Evolutionary conservation across 2,329 filamentous ascomycete species (phyloP).

Genomic region (Cryphonectria naterciae): DNA sequence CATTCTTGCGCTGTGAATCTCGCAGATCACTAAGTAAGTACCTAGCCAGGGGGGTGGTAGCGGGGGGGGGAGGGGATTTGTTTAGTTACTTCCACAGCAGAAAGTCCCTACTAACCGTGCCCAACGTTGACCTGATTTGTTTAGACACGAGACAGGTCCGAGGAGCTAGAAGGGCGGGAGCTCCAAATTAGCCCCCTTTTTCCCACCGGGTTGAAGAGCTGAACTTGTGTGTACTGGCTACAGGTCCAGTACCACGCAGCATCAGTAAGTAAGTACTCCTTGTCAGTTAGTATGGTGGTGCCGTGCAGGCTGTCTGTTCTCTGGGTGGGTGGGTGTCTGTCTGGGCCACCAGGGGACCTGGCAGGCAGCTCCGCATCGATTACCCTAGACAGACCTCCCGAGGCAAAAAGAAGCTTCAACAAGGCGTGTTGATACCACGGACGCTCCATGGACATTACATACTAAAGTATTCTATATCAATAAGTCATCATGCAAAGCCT

Average conservation of each 20-base stretch:
- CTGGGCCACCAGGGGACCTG: not conserved
- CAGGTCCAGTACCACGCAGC: not conserved
- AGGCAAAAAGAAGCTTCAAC: not conserved
- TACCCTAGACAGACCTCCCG: not conserved
- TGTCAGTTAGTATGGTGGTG: not conserved
- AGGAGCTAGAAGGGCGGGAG: not conserved
- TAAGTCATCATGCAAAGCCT: not conserved
- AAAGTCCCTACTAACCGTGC: too few species aligned
- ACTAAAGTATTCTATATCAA: not conserved
- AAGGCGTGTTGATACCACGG: not conserved
- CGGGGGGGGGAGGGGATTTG: too few species aligned
- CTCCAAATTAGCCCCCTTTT: constrained; percentile 9
- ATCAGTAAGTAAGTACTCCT: not conserved
- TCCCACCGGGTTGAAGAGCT: too few species aligned
- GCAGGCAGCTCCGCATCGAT: constrained; percentile 22
- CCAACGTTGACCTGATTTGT: not conserved
- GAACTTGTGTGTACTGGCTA: not conserved
- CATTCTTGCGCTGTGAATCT: constrained; percentile 4
- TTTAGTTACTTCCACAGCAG: not conserved
- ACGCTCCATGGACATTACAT: not conserved
- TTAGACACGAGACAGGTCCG: not conserved
- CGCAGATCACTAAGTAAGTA: constrained; percentile 10
- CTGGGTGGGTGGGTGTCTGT: not conserved
- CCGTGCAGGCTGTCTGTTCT: not conserved
- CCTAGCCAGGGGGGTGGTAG: too few species aligned